A percentile compares a stretch with the other conserved stretches of the same genome.
These are phyloP conservation scores for Whalleya microplaca DNA, from an alignment of 2,329 filamentous ascomycete species.

Conservation along the genomic window DNA sequence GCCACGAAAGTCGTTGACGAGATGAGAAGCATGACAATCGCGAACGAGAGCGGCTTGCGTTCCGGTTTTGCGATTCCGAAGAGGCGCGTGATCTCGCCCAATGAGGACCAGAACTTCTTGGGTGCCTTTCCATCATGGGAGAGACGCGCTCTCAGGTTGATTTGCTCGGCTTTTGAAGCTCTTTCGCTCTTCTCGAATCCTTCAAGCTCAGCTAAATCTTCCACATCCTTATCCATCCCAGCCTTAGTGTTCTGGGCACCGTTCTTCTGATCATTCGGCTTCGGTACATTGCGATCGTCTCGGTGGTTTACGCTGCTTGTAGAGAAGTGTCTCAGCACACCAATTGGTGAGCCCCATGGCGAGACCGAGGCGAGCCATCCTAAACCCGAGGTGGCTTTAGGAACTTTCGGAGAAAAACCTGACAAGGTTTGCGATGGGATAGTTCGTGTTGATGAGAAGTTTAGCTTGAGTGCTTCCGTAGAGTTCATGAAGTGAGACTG, in stretches of 20 bases:
- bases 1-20: slow-evolving; percentile 95
- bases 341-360: slow-evolving; percentile 16
- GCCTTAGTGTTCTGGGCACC: slow-evolving; percentile 26
- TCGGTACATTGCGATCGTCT: slow-evolving; percentile 13
- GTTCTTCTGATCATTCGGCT: slow-evolving; percentile 11
- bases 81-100: slow-evolving; percentile 80
- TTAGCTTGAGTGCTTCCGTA: slow-evolving; percentile 3
- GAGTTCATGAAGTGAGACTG: slow-evolving; percentile 6
- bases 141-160: slow-evolving; percentile 86
- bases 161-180: slow-evolving; percentile 81
- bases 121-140: slow-evolving; percentile 75
- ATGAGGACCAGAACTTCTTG: slow-evolving; percentile 62
- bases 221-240: slow-evolving; percentile 41
- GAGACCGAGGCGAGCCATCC: slow-evolving; percentile 5
- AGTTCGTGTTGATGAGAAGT: slow-evolving; percentile 1
- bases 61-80: slow-evolving; percentile 90
- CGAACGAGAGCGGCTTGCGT: slow-evolving; percentile 73
- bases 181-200: slow-evolving; percentile 78
- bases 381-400: slow-evolving; percentile 18
- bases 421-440: slow-evolving; percentile 17
- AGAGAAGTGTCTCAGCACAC: slow-evolving; percentile 25
- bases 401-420: slow-evolving; percentile 18
- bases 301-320: slow-evolving; percentile 9
- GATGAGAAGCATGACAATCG: slow-evolving; percentile 83
- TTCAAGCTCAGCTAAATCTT: slow-evolving; percentile 53